Conservation (phyloP, 2,329 filamentous ascomycete genomes). For the Pyrenophora tritici-repentis region DNA sequence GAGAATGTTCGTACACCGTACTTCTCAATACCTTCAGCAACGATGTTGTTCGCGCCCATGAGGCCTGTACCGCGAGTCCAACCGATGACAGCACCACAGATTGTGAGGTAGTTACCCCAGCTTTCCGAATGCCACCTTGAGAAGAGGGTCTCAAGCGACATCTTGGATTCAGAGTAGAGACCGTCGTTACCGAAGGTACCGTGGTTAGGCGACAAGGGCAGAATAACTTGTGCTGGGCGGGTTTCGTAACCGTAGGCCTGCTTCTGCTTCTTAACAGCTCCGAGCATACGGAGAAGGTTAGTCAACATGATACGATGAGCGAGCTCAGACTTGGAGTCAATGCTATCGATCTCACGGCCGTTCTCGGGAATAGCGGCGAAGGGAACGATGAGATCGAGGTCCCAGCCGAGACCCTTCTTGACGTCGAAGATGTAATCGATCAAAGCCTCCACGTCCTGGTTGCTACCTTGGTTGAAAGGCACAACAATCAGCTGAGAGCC, state of each 20-base stretch:
- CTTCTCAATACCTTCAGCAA: conserved; percentile 94
- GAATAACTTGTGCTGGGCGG: conserved; percentile 91
- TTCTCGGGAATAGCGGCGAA: conserved; percentile 98
- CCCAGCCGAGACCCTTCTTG: conserved; percentile 97
- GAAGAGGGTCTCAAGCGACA: conserved; percentile 95
- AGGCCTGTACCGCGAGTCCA: conserved; percentile 98
- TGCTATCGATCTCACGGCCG: conserved; percentile 92
- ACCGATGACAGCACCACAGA: conserved; percentile 96
- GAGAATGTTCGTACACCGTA: conserved; percentile 98
- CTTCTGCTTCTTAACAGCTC: conserved; percentile 90
- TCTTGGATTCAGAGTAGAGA: conserved; percentile 97
- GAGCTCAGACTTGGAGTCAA: conserved; percentile 97
- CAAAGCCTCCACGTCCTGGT: conserved; percentile 93
- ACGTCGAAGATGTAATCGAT: conserved; percentile 95
- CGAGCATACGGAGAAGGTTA: conserved; percentile 89
- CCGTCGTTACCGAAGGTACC: conserved; percentile 98
- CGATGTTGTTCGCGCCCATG: conserved; percentile 97
- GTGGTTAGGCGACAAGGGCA: conserved; percentile 96
- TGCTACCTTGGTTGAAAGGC: conserved; percentile 98
- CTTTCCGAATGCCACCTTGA: conserved; percentile 98
- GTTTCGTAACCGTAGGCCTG: conserved; percentile 86
- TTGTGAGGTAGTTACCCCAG: conserved; percentile 97
- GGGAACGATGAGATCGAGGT: conserved; percentile 92
- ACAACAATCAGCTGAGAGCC: conserved; percentile 97
- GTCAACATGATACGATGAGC: conserved; percentile 99